Conservation (phyloP, 2,329 filamentous ascomycete species). For the Cladosporium oxysporum region DNA sequence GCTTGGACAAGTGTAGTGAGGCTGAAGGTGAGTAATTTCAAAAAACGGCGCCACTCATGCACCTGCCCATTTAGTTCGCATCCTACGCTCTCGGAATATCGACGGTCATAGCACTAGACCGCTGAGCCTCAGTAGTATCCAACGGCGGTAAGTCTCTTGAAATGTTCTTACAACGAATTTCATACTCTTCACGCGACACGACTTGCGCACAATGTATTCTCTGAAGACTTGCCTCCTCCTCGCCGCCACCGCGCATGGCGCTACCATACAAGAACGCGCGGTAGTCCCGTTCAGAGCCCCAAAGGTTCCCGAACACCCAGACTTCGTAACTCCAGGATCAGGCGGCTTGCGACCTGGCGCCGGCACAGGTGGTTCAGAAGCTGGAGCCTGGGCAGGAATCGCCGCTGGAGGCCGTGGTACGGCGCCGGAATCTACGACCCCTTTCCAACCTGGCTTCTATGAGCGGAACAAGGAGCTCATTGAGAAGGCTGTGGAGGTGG, state of each 20-base stretch:
- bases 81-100: background rate
- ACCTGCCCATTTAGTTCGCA: background rate
- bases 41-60: background rate
- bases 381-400: background rate
- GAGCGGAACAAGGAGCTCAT: conserved; percentile 11
- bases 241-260: background rate
- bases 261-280: background rate
- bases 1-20: background rate
- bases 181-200: background rate
- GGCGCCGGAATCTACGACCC: conserved; percentile 1
- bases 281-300: background rate
- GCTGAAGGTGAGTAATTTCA: conserved; percentile 4
- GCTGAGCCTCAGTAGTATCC: background rate
- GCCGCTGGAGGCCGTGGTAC: background rate
- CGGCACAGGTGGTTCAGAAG: background rate
- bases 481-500: conserved; percentile 2
- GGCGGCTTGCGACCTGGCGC: background rate
- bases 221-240: background rate
- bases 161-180: background rate
- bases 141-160: background rate
- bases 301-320: background rate
- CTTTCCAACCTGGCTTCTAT: background rate
- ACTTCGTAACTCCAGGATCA: background rate
- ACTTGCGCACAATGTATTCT: background rate
- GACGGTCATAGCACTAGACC: background rate